Base-by-base conservation (phyloP, 192 early-diverging fungal genomes). In the Fimicolochytrium jonesii region DNA sequence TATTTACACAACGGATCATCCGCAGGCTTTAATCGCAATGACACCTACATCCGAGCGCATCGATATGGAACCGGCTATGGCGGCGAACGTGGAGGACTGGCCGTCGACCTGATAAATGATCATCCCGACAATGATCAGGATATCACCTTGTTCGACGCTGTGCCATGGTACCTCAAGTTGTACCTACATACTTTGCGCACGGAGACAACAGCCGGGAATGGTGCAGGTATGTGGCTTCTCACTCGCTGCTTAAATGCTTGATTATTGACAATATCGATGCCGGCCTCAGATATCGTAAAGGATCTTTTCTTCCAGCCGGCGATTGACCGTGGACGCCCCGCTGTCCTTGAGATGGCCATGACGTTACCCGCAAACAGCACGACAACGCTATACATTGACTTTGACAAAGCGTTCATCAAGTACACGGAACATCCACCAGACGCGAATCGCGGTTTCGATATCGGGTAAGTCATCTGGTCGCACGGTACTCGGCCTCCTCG, bases 351-450 rank as follows among this genome's bases (percentile, higher is more conserved):
- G 65, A 50, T 90, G 18, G 62, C 66, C 11, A 32, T 93, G 29
- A 59, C 58, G 6, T 60, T 99, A 18, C 92, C 93, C 0, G 67
- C 89, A 2, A 68, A 86, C 31, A 86, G 88, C 7, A 76, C 79
- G 31, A 79, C 87, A 6, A 81, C 80, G 6, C 47, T 97, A 31
- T 69, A 82, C 30, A 78, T 94, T 43, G 83, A 87, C 37, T 95
- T 93, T 68, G 96, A 97, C 67, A 92, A 90, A 67, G 86, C 90
- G 3, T 94, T 94, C 58, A 74, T 99, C 45, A 91, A 91, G 67
- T 97, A 96, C 67, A 93, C 92, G 0, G 94, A 99, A 72, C 92
- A 97, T 63, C 90, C 88, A 35, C 94, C 96, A 3, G 96, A 99
- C 69, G 92, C 94, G 17, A 93, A 94, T 71, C 83, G 94, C 41